A percentile compares a stretch with the other conserved stretches of the same genome.
phyloP scores from a whole-genome alignment of 352 stramenopile species.

The Globisporangium parvum region DNA sequence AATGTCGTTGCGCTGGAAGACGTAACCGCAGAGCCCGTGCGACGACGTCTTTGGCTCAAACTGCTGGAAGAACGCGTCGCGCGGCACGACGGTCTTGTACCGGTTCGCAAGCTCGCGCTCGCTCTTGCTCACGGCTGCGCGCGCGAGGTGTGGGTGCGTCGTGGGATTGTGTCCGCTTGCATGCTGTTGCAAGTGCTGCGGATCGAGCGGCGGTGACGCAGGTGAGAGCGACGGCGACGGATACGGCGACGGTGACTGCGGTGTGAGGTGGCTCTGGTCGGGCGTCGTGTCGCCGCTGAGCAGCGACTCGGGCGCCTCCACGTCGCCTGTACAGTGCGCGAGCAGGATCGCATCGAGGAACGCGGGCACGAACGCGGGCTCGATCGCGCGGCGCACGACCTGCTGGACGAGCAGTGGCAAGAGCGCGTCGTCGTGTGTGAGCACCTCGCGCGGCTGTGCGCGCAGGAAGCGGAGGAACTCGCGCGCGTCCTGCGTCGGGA shows the following conservation, averaged over 20 bases:
- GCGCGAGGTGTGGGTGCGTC: background rate
- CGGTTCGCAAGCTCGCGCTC: slow-evolving; percentile 8
- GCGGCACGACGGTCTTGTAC: slow-evolving; percentile 20
- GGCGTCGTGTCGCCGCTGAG: slow-evolving; percentile 9
- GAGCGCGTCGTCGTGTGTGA: slow-evolving; percentile 9
- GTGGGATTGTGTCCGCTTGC: background rate
- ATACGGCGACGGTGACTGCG: slow-evolving; percentile 12
- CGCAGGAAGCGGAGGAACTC: slow-evolving; percentile 17
- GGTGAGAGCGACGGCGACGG: slow-evolving; percentile 15
- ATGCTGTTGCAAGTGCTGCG: slow-evolving; percentile 3
- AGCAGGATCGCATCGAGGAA: slow-evolving; percentile 57
- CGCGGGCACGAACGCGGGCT: slow-evolving; percentile 18
- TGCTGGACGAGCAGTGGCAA: slow-evolving; percentile 15
- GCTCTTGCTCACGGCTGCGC: slow-evolving; percentile 4
- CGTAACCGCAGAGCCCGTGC: slow-evolving; percentile 89
- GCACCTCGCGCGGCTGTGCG: slow-evolving; percentile 11
- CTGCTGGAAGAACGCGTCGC: slow-evolving; percentile 49
- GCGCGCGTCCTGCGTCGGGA: slow-evolving; percentile 13
- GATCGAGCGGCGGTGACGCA: slow-evolving; percentile 12
- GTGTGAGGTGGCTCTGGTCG: slow-evolving; percentile 10
- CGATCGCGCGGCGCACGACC: slow-evolving; percentile 14
- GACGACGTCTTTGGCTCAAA: slow-evolving; percentile 52
- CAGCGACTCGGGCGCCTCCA: slow-evolving; percentile 8
- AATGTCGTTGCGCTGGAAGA: slow-evolving; percentile 97
- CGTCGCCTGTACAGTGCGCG: slow-evolving; percentile 16